Base-by-base conservation (phyloP, 331 rosid genomes). In the Ulmus americana region DNA sequence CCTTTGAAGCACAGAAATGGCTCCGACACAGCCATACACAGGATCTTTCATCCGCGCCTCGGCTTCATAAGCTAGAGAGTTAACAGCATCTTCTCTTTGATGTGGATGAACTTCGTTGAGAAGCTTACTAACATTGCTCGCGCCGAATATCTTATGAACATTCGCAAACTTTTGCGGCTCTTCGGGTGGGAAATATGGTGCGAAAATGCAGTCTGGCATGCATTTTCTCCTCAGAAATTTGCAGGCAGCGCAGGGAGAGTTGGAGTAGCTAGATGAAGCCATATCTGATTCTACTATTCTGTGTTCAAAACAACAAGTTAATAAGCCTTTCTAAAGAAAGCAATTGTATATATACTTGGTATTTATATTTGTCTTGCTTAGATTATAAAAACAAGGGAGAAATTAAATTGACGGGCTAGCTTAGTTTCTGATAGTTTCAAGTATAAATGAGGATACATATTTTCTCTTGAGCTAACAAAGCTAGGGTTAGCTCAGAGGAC, bases 161-260 rank as follows among this genome's bases (percentile, higher is more conserved):
- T 83, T 88, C 0, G 84, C 88, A 52, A 91, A 91, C 64, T 91
- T 91, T 7, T 81, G 86, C 0, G 96, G 95, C 82, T 88, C 95
- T 60, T 88, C 95, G 11, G 95, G 87, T 2, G 97, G 96, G 44
- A 91, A 91, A 65, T 88, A 91, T 3, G 95, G 90, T 0, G 95
- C 92, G 28, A 88, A 91, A 0, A 86, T 70, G 74, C 97, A 91
- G 22, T 84, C 87, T 0, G 85, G 83, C 74, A 73, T 77, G 83
- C 97, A 91, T 70, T 88, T 91, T 59, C 96, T 76, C 55, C 97
- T 76, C 49, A 91, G 39, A 63, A 88, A 88, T 69, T 91, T 91
- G 85, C 97, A 91, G 13, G 95, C 97, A 4, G 97, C 97, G 65
- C 97, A 91, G 2, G 97, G 97, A 42, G 92, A 80, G 64, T 83